These are phyloP conservation scores for Jamesozyma lodderae DNA, from an alignment of 805 yeast genomes.

Conservation along the genomic window DNA sequence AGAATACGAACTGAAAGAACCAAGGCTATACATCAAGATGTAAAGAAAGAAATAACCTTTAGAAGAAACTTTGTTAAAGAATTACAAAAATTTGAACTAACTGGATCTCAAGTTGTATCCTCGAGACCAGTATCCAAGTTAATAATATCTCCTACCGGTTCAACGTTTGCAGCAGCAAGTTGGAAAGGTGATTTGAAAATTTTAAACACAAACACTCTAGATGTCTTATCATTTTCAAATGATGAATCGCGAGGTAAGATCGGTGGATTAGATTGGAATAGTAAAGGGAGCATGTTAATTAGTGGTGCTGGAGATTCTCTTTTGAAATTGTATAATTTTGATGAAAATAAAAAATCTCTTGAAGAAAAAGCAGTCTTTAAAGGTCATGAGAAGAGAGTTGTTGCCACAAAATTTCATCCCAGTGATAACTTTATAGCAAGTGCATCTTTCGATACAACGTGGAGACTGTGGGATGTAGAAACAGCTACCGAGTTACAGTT, in stretches of 20 bases:
- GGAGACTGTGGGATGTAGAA: constrained; percentile 78
- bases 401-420: constrained; percentile 60
- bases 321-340: constrained; percentile 31
- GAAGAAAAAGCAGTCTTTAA: constrained; percentile 17
- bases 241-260: constrained; percentile 48
- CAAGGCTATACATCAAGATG: constrained; percentile 27
- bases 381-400: constrained; percentile 52
- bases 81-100: constrained; percentile 34
- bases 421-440: constrained; percentile 45
- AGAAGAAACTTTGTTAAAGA: constrained; percentile 37
- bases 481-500: constrained; percentile 41
- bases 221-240: constrained; percentile 13
- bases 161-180: constrained; percentile 52
- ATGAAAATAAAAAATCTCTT: constrained; percentile 10
- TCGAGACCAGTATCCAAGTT: constrained; percentile 60
- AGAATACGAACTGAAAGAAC: constrained; percentile 34
- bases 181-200: constrained; percentile 73
- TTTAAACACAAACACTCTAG: constrained; percentile 35
- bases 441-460: constrained; percentile 76
- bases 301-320: constrained; percentile 41
- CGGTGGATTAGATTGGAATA: constrained; percentile 63
- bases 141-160: constrained; percentile 31
- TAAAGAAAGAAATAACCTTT: constrained; percentile 35
- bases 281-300: constrained; percentile 24
- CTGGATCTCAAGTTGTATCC: constrained; percentile 65